These are phyloP conservation scores for Leishmania braziliensis DNA, from an alignment of 208 protist species.

Conservation along the genomic window DNA sequence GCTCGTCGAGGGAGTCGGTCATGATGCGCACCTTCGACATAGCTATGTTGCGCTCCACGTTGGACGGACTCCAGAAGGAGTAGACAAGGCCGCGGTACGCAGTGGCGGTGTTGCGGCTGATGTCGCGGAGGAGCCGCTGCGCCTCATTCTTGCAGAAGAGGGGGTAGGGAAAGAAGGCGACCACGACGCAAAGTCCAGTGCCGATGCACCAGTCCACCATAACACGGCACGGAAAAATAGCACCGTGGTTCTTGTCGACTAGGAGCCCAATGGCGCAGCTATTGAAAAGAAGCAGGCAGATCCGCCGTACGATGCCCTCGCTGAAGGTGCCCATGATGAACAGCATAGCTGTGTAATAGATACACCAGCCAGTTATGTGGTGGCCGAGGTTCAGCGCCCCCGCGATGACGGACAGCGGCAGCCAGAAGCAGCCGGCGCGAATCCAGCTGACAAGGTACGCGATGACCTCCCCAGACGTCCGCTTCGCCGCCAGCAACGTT, in stretches of 20 bases:
- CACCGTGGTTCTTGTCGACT: slow-evolving; percentile 28
- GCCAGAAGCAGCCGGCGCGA: slow-evolving; percentile 75
- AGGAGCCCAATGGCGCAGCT: slow-evolving; percentile 78
- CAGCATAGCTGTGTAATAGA: slow-evolving; percentile 77
- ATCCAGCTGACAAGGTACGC: slow-evolving; percentile 76
- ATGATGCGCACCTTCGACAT: slow-evolving; percentile 83
- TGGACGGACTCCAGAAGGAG: slow-evolving; percentile 86
- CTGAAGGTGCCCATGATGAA: slow-evolving; percentile 86
- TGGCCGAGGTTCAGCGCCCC: slow-evolving; percentile 57
- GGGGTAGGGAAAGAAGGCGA: slow-evolving; percentile 79
- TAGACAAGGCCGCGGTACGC: slow-evolving; percentile 73
- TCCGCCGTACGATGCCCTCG: slow-evolving; percentile 68
- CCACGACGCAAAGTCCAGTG: slow-evolving; percentile 65
- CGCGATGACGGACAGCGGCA: slow-evolving; percentile 74
- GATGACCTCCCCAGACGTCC: slow-evolving; percentile 72
- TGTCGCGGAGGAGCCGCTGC: slow-evolving; percentile 47
- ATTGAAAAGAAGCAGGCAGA: slow-evolving; percentile 91
- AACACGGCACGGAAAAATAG: slow-evolving; percentile 68
- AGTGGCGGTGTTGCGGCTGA: slow-evolving; percentile 66
- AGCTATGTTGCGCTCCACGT: slow-evolving; percentile 84
- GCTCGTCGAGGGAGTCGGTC: slow-evolving; percentile 64
- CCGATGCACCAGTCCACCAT: slow-evolving; percentile 91
- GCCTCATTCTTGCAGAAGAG: slow-evolving; percentile 75
- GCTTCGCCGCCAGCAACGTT: slow-evolving; percentile 65
- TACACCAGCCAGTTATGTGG: slow-evolving; percentile 66